These are phyloP conservation scores for Zygotorulaspora chibaensis DNA, from an alignment of 805 yeast genomes.

Conservation along the genomic window DNA sequence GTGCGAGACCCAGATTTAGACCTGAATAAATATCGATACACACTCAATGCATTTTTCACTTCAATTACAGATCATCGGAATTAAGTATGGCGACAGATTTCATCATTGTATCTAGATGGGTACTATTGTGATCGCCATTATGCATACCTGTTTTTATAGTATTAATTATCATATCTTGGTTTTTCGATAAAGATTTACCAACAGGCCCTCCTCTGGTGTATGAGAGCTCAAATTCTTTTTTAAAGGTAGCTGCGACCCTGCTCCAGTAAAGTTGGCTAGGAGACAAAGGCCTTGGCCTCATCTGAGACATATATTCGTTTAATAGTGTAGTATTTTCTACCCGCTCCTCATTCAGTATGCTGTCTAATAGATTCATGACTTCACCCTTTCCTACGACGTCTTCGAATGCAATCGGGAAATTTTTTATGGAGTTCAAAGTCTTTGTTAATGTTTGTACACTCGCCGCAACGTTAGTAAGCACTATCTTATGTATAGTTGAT, in stretches of 20 bases:
- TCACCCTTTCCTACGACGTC: constrained; percentile 18
- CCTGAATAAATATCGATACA: constrained; percentile 11
- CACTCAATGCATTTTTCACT: background rate
- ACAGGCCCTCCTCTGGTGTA: constrained; percentile 36
- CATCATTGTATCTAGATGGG: constrained; percentile 21
- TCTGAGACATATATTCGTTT: constrained; percentile 19
- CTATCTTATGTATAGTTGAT: constrained; percentile 22
- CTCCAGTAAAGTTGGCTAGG: constrained; percentile 29
- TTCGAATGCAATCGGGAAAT: constrained; percentile 23
- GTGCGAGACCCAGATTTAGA: constrained; percentile 14
- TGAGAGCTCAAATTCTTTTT: constrained; percentile 32
- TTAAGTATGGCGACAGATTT: constrained; percentile 20
- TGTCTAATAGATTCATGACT: constrained; percentile 16
- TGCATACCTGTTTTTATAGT: constrained; percentile 22
- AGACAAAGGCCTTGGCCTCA: constrained; percentile 11
- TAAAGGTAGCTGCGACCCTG: constrained; percentile 22
- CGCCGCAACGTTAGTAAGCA: constrained; percentile 17
- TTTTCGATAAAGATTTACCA: constrained; percentile 28
- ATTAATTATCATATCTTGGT: constrained; percentile 18
- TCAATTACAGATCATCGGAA: background rate
- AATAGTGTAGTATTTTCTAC: constrained; percentile 17
- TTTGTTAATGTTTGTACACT: constrained; percentile 23
- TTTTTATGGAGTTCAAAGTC: constrained; percentile 31
- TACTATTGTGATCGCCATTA: constrained; percentile 14
- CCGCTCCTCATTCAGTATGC: constrained; percentile 15